Evolutionary conservation across 23 red algal genomes (phyloP).

Genomic region (Gracilaria domingensis): DNA sequence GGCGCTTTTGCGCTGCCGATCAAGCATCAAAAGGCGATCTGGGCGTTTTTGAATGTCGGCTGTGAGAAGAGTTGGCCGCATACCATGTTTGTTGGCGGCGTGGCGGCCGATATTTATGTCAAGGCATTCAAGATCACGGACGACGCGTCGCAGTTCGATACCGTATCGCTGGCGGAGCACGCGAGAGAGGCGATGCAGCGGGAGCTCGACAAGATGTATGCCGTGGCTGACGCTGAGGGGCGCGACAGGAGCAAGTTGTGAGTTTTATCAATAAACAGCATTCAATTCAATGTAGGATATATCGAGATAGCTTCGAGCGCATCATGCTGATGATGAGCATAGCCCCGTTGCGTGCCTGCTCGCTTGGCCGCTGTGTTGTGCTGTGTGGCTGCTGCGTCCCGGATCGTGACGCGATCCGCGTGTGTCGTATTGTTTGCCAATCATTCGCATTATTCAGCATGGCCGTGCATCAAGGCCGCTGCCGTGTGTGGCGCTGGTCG

Average conservation of each 20-base stretch:
- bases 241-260: not conserved
- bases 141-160: constrained; percentile 65
- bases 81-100: constrained; percentile 30
- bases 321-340: no score
- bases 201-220: constrained; percentile 61
- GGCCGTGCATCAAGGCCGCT: no score
- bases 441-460: no score
- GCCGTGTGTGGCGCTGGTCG: no score
- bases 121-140: constrained; percentile 64
- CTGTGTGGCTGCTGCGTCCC: no score
- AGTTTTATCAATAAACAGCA: not conserved
- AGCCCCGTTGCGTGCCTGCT: no score
- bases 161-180: constrained; percentile 44
- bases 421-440: no score
- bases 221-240: not conserved
- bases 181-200: constrained; percentile 55
- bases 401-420: no score
- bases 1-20: constrained; percentile 66
- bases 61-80: constrained; percentile 62
- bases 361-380: no score
- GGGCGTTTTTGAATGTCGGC: constrained; percentile 70
- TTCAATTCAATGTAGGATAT: no score
- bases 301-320: no score
- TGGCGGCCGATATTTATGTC: constrained; percentile 55
- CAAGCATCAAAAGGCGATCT: constrained; percentile 59